Evolutionary conservation across 345 rosid species (phyloP), one percentile per base, ranked within the genome.

Genomic region (Pelargonium nanum): DNA sequence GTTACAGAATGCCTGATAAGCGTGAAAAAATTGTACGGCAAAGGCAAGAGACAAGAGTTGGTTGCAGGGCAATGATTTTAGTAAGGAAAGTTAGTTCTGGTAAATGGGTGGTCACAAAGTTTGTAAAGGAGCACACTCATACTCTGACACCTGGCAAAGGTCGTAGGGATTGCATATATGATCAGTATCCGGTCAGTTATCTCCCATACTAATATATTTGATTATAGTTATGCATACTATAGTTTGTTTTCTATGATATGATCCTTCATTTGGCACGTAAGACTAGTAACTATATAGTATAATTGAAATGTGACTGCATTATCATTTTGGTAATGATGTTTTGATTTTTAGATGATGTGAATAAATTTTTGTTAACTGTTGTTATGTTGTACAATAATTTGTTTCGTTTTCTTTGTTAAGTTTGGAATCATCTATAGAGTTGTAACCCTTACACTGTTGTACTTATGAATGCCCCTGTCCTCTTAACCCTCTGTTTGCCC

Each of bases 21-120:
- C 86, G 95, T 17, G 99, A 94, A 59, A 94, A 88, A 63, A 82
- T 90, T 60, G 90, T 94, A 26, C 86, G 99, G 63, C 99, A 94
- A 75, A 82, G 97, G 73, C 93, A 82, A 7, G 99, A 94, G 74
- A 94, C 99, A 0, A 82, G 99, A 61, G 97, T 94, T 62, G 99
- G 99, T 40, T 94, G 99, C 77, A 79, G 96, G 82, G 99, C 97
- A 50, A 94, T 94, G 99, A 75, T 94, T 65, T 79, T 94, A 76
- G 96, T 90, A 74, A 85, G 99, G 64, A 94, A 86, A 82, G 84
- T 83, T n/a, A 78, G 77, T 56, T 84, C 96, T 17, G 97, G 96
- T 44, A 88, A 86, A 73, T 94, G 99, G 99, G 89, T 83, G 1
- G 82, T 94, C 24, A 87, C 96, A 9, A 94, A 88, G 77, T 86